Evolutionary conservation across 2,329 filamentous ascomycete genomes (phyloP), one percentile per base, ranked within the genome.

Genomic region (Colletotrichum destructivum): DNA sequence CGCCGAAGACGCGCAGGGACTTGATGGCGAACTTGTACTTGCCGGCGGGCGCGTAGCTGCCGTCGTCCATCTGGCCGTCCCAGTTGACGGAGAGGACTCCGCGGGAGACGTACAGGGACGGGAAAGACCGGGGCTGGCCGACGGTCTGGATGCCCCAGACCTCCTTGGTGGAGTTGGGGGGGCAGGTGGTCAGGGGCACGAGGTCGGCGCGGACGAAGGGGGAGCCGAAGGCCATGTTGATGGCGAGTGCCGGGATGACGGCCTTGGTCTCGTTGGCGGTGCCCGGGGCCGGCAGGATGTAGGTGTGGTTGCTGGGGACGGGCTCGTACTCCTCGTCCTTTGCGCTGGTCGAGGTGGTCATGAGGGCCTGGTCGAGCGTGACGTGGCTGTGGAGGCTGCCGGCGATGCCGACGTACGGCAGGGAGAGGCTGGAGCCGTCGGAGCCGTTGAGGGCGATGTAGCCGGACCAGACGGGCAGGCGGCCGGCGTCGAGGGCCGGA

Each of bases 1-100:
- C 81, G 6, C 88, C 88, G 75, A 86, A 88, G 70, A 90, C 83
- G 70, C 82, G 83, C 73, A 90, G 77, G 2, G 87, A 85, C 68
- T 83, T 82, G 40, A 88, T 80, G 1, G 81, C 80, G 61, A 89
- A 80, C 77, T 84, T 85, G 78, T 90, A 90, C 38, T 76, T 75
- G 13, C 88, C 88, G 0, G 82, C 80, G 0, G 86, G 84, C 2
- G 83, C 87, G 71, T 85, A 88, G 1, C 75, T 80, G 16, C 86
- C 87, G 12, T 85, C 82, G 0, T 80, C 79, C 6, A 90, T 78
- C 63, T 80, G 78, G 15, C 88, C 88, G 61, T 86, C 83, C 82
- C 86, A 90, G 0, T 69, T 62, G 7, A 78, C 47, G 42, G 65
- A 12, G 54, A 51, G 72, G 23, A 74, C 60, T 47, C 81, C 81